These are phyloP conservation scores for Scheffersomyces parashehatae DNA, from an alignment of 1,139 yeast species.

Conservation along the genomic window DNA sequence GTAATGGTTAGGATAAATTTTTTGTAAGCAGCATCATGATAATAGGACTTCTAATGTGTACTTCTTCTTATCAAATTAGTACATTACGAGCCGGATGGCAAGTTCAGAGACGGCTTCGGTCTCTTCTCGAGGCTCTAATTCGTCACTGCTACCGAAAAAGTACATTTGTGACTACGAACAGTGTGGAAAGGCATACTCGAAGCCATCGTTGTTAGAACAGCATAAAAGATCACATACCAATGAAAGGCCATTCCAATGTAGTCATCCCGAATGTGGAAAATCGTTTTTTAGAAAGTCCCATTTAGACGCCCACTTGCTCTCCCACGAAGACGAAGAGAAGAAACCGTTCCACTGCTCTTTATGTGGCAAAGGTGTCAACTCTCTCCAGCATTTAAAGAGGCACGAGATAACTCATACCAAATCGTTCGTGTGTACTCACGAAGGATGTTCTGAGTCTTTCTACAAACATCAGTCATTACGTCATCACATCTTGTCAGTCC, in stretches of 20 bases:
- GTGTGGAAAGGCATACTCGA: slow-evolving; percentile 74
- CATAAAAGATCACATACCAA: slow-evolving; percentile 80
- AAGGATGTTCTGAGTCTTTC: slow-evolving; percentile 66
- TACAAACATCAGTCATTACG: slow-evolving; percentile 78
- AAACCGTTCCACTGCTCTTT: slow-evolving; percentile 75
- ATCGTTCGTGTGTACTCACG: slow-evolving; percentile 62
- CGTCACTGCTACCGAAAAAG: slow-evolving; percentile 52
- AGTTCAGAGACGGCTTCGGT: slow-evolving; percentile 2
- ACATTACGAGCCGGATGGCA: too few relatives aligned
- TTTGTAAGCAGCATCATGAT: too few relatives aligned
- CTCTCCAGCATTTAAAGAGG: slow-evolving; percentile 77
- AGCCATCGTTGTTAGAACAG: slow-evolving; percentile 82
- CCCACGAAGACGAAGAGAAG: slow-evolving; percentile 54
- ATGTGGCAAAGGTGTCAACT: slow-evolving; percentile 83
- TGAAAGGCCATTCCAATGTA: slow-evolving; percentile 74
- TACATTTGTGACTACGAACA: slow-evolving; percentile 61
- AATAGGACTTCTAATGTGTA: too few relatives aligned
- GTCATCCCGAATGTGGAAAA: slow-evolving; percentile 53
- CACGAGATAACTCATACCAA: slow-evolving; percentile 81
- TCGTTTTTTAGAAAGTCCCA: slow-evolving; percentile 78
- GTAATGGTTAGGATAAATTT: too few relatives aligned
- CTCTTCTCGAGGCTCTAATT: not conserved
- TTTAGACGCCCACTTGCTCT: slow-evolving; percentile 67
- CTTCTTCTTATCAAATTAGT: too few relatives aligned
- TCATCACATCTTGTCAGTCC: slow-evolving; percentile 68